These are phyloP conservation scores for Fusarium pseudocircinatum DNA, from an alignment of 2,329 filamentous ascomycete genomes.

Conservation along the genomic window DNA sequence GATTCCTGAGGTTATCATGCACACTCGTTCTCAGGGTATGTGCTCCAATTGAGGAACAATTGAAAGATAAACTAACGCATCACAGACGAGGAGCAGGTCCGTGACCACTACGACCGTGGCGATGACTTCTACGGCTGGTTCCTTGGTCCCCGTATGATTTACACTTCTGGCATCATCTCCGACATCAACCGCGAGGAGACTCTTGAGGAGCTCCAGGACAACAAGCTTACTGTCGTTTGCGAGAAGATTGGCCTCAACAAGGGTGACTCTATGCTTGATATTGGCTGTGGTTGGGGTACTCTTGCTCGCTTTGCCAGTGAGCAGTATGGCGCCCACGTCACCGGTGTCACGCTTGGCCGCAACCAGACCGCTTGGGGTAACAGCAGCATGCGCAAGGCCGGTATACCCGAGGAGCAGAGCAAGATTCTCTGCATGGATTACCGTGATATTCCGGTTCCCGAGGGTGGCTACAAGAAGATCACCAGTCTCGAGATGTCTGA, in stretches of 20 bases:
- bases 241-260: constrained; percentile 90
- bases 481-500: constrained; percentile 98
- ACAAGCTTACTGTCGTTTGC: constrained; percentile 94
- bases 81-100: constrained; percentile 89
- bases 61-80: constrained; percentile 14
- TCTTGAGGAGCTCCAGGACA: constrained; percentile 95
- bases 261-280: constrained; percentile 87
- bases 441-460: constrained; percentile 85
- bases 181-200: constrained; percentile 88
- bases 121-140: constrained; percentile 99
- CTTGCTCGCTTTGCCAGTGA: constrained; percentile 91
- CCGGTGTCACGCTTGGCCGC: constrained; percentile 91
- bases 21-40: constrained; percentile 83
- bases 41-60: background rate
- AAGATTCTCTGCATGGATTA: constrained; percentile 96
- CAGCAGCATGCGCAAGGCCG: constrained; percentile 82
- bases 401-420: constrained; percentile 87
- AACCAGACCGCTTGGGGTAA: constrained; percentile 99
- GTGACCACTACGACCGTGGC: constrained; percentile 96
- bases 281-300: constrained; percentile 98
- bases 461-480: constrained; percentile 84
- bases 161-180: constrained; percentile 93
- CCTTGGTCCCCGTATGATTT: constrained; percentile 97
- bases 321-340: constrained; percentile 87
- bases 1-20: constrained; percentile 90